Evolutionary conservation across 257 asterid genomes (phyloP).

Genomic region (Solanum habrochaites): DNA sequence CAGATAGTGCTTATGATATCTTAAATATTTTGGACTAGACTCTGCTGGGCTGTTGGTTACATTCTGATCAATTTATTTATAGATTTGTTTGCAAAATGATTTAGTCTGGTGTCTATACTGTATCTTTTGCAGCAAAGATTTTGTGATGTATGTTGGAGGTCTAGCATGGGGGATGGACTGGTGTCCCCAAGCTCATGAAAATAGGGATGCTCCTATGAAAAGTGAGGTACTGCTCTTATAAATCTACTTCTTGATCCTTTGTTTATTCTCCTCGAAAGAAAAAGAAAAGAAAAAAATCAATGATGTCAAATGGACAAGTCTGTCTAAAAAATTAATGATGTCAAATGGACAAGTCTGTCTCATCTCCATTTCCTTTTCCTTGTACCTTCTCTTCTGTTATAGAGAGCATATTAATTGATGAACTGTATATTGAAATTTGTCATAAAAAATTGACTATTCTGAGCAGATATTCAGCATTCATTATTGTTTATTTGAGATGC

Average conservation of each 20-base stretch:
- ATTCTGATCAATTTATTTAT: not conserved
- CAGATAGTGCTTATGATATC: not conserved
- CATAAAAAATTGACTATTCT: not conserved
- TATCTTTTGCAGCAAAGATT: constrained; percentile 59
- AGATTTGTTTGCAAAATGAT: not conserved
- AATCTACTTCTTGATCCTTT: not conserved
- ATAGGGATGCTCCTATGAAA: constrained; percentile 22
- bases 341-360: not conserved
- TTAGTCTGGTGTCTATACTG: not conserved
- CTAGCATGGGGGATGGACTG: constrained; percentile 87
- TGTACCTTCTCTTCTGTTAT: not conserved
- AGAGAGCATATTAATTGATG: not conserved
- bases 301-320: not conserved
- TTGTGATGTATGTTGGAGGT: constrained; percentile 82
- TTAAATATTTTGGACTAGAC: not conserved
- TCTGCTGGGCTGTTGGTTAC: not conserved
- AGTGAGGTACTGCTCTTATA: constrained; percentile 47
- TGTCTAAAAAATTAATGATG: not conserved
- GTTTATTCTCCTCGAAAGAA: not conserved
- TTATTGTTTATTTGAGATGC: not conserved
- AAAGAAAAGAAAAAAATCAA: not conserved
- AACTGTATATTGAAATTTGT: not conserved
- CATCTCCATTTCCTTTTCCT: not conserved
- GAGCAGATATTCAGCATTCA: not conserved
- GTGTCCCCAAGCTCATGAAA: constrained; percentile 61